Percentiles rank a stretch among this genome's conserved stretches.
phyloP scores from a whole-genome alignment of 306 rosid species.

The Begonia loranthoides region DNA sequence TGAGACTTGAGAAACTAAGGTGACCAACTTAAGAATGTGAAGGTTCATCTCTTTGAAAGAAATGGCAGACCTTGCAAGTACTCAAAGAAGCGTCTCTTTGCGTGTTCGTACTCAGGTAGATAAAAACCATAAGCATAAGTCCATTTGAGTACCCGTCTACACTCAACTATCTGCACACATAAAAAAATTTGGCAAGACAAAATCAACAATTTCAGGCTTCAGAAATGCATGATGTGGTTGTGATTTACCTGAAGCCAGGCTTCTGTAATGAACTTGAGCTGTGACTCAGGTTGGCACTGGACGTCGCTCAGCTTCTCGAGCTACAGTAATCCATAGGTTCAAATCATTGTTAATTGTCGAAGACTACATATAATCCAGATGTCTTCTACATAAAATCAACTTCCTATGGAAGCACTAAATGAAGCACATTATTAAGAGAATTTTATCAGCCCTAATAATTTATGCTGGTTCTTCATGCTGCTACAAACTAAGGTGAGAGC shows the following conservation, averaged over 20 bases:
- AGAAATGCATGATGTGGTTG: too few relatives aligned
- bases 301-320: conserved; percentile 81
- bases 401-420: too few relatives aligned
- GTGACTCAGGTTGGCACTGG: conserved; percentile 94
- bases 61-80: conserved; percentile 33
- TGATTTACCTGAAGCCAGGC: conserved; percentile 83
- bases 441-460: too few relatives aligned
- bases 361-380: conserved; percentile 1
- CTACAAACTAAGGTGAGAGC: too few relatives aligned
- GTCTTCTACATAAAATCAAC: conserved; percentile 2
- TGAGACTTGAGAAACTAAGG: too few relatives aligned
- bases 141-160: conserved; percentile 93
- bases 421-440: too few relatives aligned
- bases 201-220: too few relatives aligned
- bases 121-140: conserved; percentile 89
- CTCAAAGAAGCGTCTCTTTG: conserved; percentile 40
- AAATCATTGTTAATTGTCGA: background rate
- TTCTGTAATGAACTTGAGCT: conserved; percentile 87
- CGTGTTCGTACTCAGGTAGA: conserved; percentile 56
- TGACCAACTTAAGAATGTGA: too few relatives aligned
- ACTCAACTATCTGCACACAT: conserved; percentile 71
- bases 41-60: conserved; percentile 2
- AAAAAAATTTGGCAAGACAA: conserved; percentile 9
- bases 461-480: too few relatives aligned
- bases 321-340: conserved; percentile 18